These are phyloP conservation scores for Protostelium mycophagum DNA, from an alignment of 78 protist genomes.

Conservation along the genomic window DNA sequence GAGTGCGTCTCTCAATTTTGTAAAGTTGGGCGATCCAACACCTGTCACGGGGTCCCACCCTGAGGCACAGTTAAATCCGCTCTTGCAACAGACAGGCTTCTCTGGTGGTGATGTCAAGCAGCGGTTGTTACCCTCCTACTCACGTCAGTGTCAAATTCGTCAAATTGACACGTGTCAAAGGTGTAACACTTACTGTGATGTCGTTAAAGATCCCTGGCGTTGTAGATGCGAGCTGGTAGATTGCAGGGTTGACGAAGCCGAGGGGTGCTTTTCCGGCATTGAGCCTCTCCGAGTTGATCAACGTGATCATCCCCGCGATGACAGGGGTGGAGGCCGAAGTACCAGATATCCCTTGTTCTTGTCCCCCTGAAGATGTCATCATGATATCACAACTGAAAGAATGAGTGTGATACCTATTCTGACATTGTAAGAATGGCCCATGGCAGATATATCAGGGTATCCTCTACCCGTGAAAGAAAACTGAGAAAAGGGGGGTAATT, in stretches of 20 bases:
- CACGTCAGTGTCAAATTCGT: too few species aligned
- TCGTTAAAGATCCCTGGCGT: constrained; percentile 15
- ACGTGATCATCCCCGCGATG: constrained; percentile 37
- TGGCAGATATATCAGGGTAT: constrained; percentile 61
- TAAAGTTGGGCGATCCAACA: constrained; percentile 31
- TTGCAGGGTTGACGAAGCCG: constrained; percentile 53
- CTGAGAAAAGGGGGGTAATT: constrained; percentile 5
- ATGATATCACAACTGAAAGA: too few species aligned
- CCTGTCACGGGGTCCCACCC: constrained; percentile 65
- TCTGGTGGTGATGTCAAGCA: neutral
- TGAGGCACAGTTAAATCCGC: constrained; percentile 16
- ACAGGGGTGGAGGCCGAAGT: constrained; percentile 60
- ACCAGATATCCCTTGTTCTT: constrained; percentile 16
- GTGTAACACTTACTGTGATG: constrained; percentile 46
- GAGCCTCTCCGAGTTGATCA: constrained; percentile 38
- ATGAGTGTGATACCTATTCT: too few species aligned
- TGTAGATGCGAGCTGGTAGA: constrained; percentile 8
- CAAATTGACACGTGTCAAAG: constrained; percentile 2
- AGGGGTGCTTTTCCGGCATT: constrained; percentile 12
- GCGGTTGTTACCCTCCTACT: neutral
- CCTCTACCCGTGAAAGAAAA: constrained; percentile 37
- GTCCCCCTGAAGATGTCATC: too few species aligned
- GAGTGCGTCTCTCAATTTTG: neutral
- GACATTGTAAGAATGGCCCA: constrained; percentile 22
- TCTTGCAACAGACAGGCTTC: constrained; percentile 8